These are phyloP conservation scores for Ceratocystis colombiana DNA, from an alignment of 2,329 filamentous ascomycete genomes.

Conservation along the genomic window DNA sequence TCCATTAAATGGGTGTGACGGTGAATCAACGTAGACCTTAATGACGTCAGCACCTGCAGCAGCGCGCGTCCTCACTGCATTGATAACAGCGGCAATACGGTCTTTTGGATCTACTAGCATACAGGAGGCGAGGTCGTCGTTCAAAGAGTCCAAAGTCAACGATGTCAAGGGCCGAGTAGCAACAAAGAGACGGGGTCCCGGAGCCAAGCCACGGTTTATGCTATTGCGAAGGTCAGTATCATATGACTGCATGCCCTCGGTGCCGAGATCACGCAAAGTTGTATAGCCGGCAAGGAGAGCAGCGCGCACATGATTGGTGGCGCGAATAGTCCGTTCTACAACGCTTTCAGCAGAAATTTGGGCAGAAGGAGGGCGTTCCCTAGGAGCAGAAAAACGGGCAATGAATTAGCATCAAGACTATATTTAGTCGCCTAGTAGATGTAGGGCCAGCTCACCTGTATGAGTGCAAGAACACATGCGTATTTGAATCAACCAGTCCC, in stretches of 20 bases:
- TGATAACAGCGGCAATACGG: constrained; percentile 38
- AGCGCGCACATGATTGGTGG: constrained; percentile 42
- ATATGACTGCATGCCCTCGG: constrained; percentile 41
- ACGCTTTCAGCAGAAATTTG: constrained; percentile 50
- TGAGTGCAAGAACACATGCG: constrained; percentile 46
- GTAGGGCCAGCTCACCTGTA: constrained; percentile 33
- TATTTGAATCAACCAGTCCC: constrained; percentile 46
- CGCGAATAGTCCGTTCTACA: constrained; percentile 47
- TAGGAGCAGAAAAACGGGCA: constrained; percentile 25
- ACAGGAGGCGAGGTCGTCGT: constrained; percentile 11
- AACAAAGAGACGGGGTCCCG: constrained; percentile 47
- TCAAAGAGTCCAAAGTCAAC: constrained; percentile 35
- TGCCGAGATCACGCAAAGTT: constrained; percentile 48
- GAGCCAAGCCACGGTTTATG: constrained; percentile 44
- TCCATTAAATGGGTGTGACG: constrained; percentile 37
- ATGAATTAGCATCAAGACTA: neutral
- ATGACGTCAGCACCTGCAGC: constrained; percentile 42
- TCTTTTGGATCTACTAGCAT: constrained; percentile 36
- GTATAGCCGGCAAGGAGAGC: constrained; percentile 50
- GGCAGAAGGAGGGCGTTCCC: constrained; percentile 35
- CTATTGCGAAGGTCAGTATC: constrained; percentile 45
- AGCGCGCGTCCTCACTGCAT: constrained; percentile 39
- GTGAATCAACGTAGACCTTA: constrained; percentile 45
- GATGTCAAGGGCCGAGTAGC: constrained; percentile 43
- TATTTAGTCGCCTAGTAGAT: no score